These are phyloP conservation scores for Suhomyces bokatorum DNA, from an alignment of 1,139 yeast species.

Conservation along the genomic window DNA sequence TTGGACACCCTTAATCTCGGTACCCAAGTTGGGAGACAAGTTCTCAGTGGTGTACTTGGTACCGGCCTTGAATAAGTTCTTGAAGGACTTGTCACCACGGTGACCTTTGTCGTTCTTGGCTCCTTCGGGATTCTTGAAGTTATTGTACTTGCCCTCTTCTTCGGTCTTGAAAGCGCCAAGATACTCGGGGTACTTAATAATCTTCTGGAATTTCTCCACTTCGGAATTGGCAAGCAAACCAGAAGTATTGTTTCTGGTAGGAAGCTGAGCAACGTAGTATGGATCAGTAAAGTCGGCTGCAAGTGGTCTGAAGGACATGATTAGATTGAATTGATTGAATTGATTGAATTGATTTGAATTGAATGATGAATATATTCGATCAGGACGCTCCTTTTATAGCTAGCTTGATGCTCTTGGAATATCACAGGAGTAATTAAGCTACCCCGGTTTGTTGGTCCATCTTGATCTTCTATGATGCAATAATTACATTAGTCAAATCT, in stretches of 20 bases:
- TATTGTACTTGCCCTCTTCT: constrained; percentile 24
- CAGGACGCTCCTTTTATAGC: not conserved
- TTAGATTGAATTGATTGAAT: not conserved
- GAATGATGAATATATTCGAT: not conserved
- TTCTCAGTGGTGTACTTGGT: constrained; percentile 17
- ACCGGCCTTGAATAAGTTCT: constrained; percentile 27
- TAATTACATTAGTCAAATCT: constrained; percentile 1
- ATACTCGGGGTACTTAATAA: constrained; percentile 26
- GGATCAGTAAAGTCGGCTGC: constrained; percentile 17
- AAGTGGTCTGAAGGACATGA: constrained; percentile 13
- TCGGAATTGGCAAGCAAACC: constrained; percentile 3
- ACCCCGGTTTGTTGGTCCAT: not conserved
- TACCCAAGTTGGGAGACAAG: constrained; percentile 36
- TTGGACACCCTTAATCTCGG: constrained; percentile 34
- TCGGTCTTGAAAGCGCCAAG: constrained; percentile 19
- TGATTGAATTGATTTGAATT: not conserved
- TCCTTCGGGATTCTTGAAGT: constrained; percentile 22
- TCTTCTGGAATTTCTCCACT: constrained; percentile 16
- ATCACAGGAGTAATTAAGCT: not conserved
- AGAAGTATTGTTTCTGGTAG: constrained; percentile 6
- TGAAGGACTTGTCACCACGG: constrained; percentile 30
- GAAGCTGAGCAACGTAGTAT: constrained; percentile 8
- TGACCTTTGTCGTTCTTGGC: constrained; percentile 29
- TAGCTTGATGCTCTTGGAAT: not conserved
- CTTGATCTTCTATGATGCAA: not conserved